Conservation (phyloP, 176 grass and related monocot genomes). For the Phragmites australis region DNA sequence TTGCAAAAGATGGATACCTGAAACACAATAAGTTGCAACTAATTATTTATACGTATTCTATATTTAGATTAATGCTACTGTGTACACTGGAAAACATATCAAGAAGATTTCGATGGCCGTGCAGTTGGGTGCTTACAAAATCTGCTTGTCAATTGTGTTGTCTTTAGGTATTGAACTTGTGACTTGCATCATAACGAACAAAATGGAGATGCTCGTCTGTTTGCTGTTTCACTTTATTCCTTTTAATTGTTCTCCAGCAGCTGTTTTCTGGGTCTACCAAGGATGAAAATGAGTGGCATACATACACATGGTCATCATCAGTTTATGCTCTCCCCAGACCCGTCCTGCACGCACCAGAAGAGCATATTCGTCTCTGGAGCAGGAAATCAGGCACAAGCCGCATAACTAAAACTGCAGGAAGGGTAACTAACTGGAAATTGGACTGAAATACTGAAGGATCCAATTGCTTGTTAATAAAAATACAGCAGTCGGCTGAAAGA, state of each 20-base stretch:
- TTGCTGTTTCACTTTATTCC: not conserved
- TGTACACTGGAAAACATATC: not conserved
- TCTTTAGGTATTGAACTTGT: not conserved
- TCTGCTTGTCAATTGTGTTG: not conserved
- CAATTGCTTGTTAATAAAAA: not conserved
- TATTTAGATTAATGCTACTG: slow-evolving; percentile 10
- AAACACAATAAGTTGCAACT: not conserved
- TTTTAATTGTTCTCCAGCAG: not conserved
- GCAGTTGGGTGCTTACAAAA: not conserved
- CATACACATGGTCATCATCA: not conserved
- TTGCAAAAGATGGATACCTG: not conserved
- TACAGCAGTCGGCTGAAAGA: not conserved
- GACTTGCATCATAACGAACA: not conserved
- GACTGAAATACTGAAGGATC: not conserved
- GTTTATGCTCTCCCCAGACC: not conserved
- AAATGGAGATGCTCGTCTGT: not conserved
- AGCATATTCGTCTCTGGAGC: too few relatives aligned
- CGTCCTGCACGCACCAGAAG: not conserved
- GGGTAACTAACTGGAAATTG: not conserved
- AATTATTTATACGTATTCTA: not conserved
- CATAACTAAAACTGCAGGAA: not conserved
- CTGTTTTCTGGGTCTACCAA: not conserved
- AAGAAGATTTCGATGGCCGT: not conserved
- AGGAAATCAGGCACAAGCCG: not conserved
- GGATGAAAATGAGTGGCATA: not conserved